These are phyloP conservation scores for Mycena citricolor DNA, from an alignment of 1,284 basidiomycete genomes.

Conservation along the genomic window DNA sequence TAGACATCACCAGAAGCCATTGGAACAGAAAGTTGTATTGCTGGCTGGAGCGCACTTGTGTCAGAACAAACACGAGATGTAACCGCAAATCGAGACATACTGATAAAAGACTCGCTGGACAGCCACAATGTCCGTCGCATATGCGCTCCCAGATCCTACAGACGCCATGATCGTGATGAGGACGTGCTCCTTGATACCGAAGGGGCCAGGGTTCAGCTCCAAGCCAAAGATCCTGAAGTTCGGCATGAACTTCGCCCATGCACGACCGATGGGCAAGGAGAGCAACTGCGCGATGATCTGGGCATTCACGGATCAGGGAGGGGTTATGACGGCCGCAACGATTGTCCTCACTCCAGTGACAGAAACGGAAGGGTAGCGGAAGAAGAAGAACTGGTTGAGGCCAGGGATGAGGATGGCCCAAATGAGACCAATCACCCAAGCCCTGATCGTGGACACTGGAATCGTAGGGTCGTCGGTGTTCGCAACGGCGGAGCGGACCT, in stretches of 20 bases:
- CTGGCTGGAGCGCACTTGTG: background rate
- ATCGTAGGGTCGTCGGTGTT: slow-evolving; percentile 41
- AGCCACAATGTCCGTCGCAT: slow-evolving; percentile 41
- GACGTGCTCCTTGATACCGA: background rate
- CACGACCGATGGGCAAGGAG: background rate
- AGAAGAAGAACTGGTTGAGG: slow-evolving; percentile 4
- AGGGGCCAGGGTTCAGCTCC: background rate
- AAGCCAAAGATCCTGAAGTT: background rate
- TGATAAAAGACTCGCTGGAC: slow-evolving; percentile 62
- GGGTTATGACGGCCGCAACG: background rate
- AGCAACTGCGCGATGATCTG: background rate
- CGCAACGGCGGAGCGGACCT: slow-evolving; percentile 73
- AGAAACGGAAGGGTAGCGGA: background rate
- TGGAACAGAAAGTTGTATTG: background rate
- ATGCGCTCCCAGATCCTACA: background rate
- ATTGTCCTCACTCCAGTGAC: background rate
- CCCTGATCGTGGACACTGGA: slow-evolving; percentile 3
- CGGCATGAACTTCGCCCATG: background rate
- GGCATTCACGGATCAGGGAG: background rate
- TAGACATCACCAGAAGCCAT: background rate
- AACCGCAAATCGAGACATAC: slow-evolving; percentile 35
- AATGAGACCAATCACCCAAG: slow-evolving; percentile 1
- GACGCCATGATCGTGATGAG: background rate
- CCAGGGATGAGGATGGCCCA: background rate
- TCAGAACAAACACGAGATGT: too few relatives aligned